Conservation (phyloP, 2,329 filamentous ascomycete genomes). For the Penicillium sp. region DNA sequence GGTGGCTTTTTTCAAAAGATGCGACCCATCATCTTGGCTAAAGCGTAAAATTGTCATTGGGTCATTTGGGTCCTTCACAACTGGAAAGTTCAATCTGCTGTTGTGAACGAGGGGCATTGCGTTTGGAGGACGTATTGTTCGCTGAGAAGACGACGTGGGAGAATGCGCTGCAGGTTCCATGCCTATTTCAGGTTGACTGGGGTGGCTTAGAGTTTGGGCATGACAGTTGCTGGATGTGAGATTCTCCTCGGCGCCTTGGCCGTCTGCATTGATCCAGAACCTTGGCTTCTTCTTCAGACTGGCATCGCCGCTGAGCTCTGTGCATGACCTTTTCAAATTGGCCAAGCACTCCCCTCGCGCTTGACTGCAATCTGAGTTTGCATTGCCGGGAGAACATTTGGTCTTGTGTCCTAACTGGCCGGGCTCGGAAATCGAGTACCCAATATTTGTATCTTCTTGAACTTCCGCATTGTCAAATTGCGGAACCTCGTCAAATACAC, state of each 20-base stretch:
- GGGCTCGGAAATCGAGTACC: too few species aligned
- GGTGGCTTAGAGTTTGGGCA: neutral
- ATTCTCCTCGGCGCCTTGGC: neutral
- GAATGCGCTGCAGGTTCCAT: conserved; percentile 1
- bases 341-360: neutral
- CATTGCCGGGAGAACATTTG: too few species aligned
- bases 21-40: conserved; percentile 54
- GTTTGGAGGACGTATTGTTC: conserved; percentile 21
- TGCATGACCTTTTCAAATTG: conserved; percentile 3
- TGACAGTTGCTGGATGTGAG: neutral
- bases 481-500: conserved; percentile 15
- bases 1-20: conserved; percentile 44
- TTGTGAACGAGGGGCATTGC: conserved; percentile 24
- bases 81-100: conserved; percentile 58
- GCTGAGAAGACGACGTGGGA: conserved; percentile 22
- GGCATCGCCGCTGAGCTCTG: neutral
- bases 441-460: too few species aligned
- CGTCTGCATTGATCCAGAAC: conserved; percentile 8
- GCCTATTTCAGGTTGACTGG: neutral
- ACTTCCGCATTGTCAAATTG: neutral
- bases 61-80: conserved; percentile 71
- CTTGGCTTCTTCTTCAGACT: conserved; percentile 8
- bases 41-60: conserved; percentile 57
- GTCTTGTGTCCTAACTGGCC: too few species aligned
- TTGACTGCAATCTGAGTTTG: too few species aligned